A percentile compares a stretch with the other conserved stretches of the same genome.
These are phyloP conservation scores for Geotrichum aggregatum DNA, from an alignment of 1,139 yeast species.

Conservation along the genomic window DNA sequence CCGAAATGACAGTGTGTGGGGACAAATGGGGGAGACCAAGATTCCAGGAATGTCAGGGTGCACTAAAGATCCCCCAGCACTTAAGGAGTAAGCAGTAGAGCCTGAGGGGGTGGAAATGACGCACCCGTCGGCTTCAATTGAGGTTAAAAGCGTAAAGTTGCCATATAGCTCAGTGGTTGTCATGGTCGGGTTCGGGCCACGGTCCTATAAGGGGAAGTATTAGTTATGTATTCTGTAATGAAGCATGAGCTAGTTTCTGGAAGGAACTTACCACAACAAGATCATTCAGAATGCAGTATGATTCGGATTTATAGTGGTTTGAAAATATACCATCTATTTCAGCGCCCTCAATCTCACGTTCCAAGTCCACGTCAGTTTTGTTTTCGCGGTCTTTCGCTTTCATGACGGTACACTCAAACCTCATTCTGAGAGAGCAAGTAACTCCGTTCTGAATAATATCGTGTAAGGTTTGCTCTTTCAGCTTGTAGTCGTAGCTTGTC, in stretches of 20 bases:
- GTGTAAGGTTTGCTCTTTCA: conserved; percentile 50
- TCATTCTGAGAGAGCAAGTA: conserved; percentile 64
- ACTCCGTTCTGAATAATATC: conserved; percentile 58
- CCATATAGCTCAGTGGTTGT: conserved; percentile 73
- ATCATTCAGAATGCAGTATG: conserved; percentile 72
- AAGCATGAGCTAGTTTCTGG: neutral
- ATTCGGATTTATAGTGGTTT: conserved; percentile 38
- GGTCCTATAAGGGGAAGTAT: conserved; percentile 46
- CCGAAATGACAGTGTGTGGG: conserved; percentile 76
- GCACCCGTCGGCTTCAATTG: conserved; percentile 86
- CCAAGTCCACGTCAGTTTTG: conserved; percentile 26
- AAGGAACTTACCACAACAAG: conserved; percentile 48
- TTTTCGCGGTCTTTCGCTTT: conserved; percentile 33
- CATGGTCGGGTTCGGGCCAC: conserved; percentile 80
- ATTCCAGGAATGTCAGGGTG: conserved; percentile 84
- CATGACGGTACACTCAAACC: conserved; percentile 75
- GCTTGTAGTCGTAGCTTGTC: conserved; percentile 68
- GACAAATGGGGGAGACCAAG: conserved; percentile 78
- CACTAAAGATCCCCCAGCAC: conserved; percentile 84
- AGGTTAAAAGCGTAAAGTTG: conserved; percentile 69
- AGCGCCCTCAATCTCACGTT: conserved; percentile 37
- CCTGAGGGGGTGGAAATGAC: conserved; percentile 87
- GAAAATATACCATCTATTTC: conserved; percentile 29
- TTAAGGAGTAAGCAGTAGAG: conserved; percentile 81
- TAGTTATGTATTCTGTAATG: neutral